Conservation (phyloP, 495 filamentous ascomycete species). For the Pseudomonodictys pantanalensis region DNA sequence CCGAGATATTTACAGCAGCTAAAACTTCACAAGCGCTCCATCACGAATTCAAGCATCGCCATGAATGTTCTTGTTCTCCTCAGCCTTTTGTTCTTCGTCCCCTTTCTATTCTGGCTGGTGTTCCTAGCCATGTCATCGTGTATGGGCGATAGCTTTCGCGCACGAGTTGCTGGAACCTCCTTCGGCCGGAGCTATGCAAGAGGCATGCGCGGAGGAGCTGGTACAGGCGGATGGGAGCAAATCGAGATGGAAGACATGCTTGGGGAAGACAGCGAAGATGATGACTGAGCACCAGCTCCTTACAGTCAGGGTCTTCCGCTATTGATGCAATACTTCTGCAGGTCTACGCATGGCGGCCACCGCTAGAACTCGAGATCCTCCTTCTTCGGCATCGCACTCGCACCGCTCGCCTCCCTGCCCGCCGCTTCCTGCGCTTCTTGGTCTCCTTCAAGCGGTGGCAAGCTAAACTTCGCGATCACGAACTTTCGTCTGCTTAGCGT, state of each 20-base stretch:
- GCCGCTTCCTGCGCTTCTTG: constrained; percentile 61
- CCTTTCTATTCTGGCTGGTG: constrained; percentile 25
- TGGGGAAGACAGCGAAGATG: constrained; percentile 40
- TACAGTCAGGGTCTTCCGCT: neutral
- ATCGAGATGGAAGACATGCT: constrained; percentile 64
- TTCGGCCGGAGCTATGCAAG: constrained; percentile 52
- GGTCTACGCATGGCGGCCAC: neutral
- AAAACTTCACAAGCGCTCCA: no score
- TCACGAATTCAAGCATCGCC: neutral
- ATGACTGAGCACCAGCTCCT: constrained; percentile 7
- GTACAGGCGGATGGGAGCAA: constrained; percentile 58
- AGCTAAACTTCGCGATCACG: constrained; percentile 80
- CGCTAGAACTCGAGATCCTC: constrained; percentile 68
- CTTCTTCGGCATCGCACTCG: constrained; percentile 55
- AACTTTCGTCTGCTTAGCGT: constrained; percentile 79
- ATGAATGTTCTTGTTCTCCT: constrained; percentile 54
- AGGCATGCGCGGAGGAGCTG: constrained; percentile 51
- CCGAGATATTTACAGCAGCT: no score
- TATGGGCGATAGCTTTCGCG: constrained; percentile 54
- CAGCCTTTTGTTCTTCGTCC: constrained; percentile 43
- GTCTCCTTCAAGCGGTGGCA: constrained; percentile 85
- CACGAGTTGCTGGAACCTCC: constrained; percentile 43
- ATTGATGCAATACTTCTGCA: neutral
- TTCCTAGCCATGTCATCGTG: constrained; percentile 61
- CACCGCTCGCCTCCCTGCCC: constrained; percentile 30